Conservation (phyloP, 2,329 filamentous ascomycete genomes). For the Fusarium anthophilum region DNA sequence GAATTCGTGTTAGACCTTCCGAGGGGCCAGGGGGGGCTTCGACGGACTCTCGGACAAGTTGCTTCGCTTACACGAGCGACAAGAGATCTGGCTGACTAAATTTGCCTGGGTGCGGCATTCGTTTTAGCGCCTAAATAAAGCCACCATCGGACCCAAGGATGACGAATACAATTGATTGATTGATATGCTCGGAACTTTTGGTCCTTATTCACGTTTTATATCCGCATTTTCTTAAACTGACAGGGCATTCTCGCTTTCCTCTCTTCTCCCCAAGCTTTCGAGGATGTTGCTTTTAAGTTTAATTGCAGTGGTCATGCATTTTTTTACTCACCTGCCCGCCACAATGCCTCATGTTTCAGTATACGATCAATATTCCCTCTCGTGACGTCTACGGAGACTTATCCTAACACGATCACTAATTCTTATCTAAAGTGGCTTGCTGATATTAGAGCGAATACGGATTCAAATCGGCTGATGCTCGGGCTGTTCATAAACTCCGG, state of each 20-base stretch:
- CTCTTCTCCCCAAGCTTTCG: background rate
- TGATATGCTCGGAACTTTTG: background rate
- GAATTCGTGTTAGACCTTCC: background rate
- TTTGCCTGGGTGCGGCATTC: constrained; percentile 1
- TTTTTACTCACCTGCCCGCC: background rate
- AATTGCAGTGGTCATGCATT: background rate
- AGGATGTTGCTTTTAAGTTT: background rate
- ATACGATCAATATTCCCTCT: background rate
- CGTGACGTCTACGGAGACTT: background rate
- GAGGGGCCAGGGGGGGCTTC: background rate
- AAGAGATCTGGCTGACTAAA: constrained; percentile 23
- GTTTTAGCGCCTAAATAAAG: constrained; percentile 30
- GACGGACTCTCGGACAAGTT: constrained; percentile 15
- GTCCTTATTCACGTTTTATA: constrained; percentile 11
- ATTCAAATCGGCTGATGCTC: constrained; percentile 36
- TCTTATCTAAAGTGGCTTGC: constrained; percentile 6
- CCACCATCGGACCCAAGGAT: constrained; percentile 17
- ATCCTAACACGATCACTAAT: background rate
- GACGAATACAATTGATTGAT: constrained; percentile 30
- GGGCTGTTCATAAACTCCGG: constrained; percentile 25
- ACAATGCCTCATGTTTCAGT: background rate
- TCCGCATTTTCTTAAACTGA: background rate
- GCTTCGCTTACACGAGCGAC: constrained; percentile 31
- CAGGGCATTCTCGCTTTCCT: background rate
- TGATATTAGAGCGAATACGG: constrained; percentile 21